These are phyloP conservation scores for Xylaria polymorpha DNA, from an alignment of 2,329 filamentous ascomycete genomes.

Conservation along the genomic window DNA sequence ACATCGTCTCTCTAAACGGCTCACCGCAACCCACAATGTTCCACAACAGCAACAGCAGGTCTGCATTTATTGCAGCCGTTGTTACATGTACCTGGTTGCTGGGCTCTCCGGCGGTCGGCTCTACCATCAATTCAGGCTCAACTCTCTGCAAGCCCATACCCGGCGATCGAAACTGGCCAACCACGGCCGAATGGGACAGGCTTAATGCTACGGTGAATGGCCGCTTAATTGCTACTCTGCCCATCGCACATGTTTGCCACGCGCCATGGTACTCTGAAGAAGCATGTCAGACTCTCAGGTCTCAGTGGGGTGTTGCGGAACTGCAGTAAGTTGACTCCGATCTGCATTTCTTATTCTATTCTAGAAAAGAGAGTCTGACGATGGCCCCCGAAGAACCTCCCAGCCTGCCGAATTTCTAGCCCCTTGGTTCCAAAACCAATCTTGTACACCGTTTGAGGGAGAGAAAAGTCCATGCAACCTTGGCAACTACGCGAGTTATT, in stretches of 20 bases:
- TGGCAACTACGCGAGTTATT: constrained; percentile 22
- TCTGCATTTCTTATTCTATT: background rate
- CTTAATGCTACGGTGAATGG: constrained; percentile 24
- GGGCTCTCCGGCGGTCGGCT: constrained; percentile 5
- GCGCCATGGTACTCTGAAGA: constrained; percentile 13
- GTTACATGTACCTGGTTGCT: constrained; percentile 17
- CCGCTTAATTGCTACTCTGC: constrained; percentile 19
- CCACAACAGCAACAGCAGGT: background rate
- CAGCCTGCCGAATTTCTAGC: constrained; percentile 19
- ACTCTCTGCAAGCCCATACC: constrained; percentile 18
- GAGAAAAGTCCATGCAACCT: background rate
- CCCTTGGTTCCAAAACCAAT: constrained; percentile 26
- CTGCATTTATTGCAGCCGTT: constrained; percentile 5
- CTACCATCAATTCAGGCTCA: constrained; percentile 9
- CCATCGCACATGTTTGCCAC: constrained; percentile 25
- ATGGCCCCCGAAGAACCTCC: constrained; percentile 1
- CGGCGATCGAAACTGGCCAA: constrained; percentile 21
- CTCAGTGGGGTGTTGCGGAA: constrained; percentile 13
- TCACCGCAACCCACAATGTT: constrained; percentile 16
- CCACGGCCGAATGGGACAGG: constrained; percentile 1
- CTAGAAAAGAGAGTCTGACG: background rate
- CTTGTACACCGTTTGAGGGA: constrained; percentile 11
- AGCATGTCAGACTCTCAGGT: constrained; percentile 6
- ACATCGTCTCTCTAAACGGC: background rate
- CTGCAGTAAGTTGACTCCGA: constrained; percentile 9